Conservation (phyloP, 257 asterid species). For the Nicotiana benthamiana region DNA sequence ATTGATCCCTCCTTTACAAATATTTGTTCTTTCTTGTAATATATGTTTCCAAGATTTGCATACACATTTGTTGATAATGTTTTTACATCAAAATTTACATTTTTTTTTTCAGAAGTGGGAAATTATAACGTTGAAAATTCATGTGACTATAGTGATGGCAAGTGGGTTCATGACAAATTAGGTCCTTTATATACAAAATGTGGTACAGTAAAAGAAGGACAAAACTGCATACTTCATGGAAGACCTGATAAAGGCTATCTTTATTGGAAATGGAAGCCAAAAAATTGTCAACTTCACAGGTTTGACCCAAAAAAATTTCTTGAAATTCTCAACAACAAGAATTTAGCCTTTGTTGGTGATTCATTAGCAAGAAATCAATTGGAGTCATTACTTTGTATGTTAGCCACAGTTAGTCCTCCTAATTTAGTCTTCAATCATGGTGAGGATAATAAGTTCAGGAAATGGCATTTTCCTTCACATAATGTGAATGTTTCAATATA, state of each 20-base stretch:
- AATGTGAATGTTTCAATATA: slow-evolving; percentile 46
- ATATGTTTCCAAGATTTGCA: neutral
- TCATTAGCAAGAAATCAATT: slow-evolving; percentile 79
- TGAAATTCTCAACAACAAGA: slow-evolving; percentile 35
- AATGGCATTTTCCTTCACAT: slow-evolving; percentile 44
- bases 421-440: slow-evolving; percentile 36
- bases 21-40: too few relatives aligned
- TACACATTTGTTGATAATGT: neutral
- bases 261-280: slow-evolving; percentile 69
- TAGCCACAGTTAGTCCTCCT: slow-evolving; percentile 41
- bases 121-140: neutral
- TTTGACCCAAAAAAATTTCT: slow-evolving; percentile 58
- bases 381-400: slow-evolving; percentile 65
- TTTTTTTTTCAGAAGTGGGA: slow-evolving; percentile 19
- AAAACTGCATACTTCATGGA: slow-evolving; percentile 58
- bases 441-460: slow-evolving; percentile 55
- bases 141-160: slow-evolving; percentile 64
- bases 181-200: slow-evolving; percentile 64
- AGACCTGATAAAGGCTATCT: slow-evolving; percentile 60
- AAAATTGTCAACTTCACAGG: slow-evolving; percentile 46
- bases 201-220: slow-evolving; percentile 53
- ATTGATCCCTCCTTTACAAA: too few relatives aligned
- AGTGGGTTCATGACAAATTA: slow-evolving; percentile 35
- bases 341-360: slow-evolving; percentile 81
- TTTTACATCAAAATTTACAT: neutral